Conservation (phyloP, 139 green algal genomes). For the Coelastrella sp. region DNA sequence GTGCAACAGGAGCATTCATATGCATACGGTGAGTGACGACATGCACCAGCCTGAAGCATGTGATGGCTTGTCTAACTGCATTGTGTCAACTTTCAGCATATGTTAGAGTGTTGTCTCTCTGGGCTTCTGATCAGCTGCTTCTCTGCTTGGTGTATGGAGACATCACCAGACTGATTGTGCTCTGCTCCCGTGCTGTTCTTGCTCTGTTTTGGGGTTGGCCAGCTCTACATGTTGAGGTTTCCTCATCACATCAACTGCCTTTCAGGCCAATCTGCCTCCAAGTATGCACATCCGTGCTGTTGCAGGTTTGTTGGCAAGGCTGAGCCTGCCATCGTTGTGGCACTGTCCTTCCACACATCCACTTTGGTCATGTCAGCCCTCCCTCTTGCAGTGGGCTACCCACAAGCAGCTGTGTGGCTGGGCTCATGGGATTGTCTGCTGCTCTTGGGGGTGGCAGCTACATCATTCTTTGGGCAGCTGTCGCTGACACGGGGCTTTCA, state of each 20-base stretch:
- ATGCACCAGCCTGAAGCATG: too few species aligned
- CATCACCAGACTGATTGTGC: too few species aligned
- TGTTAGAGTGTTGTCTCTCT: too few species aligned
- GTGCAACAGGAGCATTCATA: slow-evolving; percentile 60
- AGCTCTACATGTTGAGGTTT: not conserved
- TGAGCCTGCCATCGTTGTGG: slow-evolving; percentile 56
- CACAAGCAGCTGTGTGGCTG: slow-evolving; percentile 42
- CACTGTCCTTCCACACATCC: slow-evolving; percentile 65
- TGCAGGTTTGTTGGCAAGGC: slow-evolving; percentile 48
- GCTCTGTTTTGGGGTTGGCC: too few species aligned
- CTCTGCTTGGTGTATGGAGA: too few species aligned
- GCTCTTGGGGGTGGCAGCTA: slow-evolving; percentile 51
- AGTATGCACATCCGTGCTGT: not conserved
- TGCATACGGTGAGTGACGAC: slow-evolving; percentile 48
- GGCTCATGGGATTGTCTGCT: slow-evolving; percentile 25
- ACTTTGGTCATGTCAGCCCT: slow-evolving; percentile 43
- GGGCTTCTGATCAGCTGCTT: too few species aligned
- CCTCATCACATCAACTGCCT: not conserved
- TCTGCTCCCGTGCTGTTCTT: too few species aligned
- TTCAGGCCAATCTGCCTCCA: not conserved
- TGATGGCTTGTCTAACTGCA: too few species aligned
- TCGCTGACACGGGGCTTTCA: slow-evolving; percentile 59
- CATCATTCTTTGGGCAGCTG: slow-evolving; percentile 59
- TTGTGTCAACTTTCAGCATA: too few species aligned
- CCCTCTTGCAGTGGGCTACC: slow-evolving; percentile 54